These are phyloP conservation scores for Drechslera avenae DNA, from an alignment of 2,329 filamentous ascomycete species.

Conservation along the genomic window DNA sequence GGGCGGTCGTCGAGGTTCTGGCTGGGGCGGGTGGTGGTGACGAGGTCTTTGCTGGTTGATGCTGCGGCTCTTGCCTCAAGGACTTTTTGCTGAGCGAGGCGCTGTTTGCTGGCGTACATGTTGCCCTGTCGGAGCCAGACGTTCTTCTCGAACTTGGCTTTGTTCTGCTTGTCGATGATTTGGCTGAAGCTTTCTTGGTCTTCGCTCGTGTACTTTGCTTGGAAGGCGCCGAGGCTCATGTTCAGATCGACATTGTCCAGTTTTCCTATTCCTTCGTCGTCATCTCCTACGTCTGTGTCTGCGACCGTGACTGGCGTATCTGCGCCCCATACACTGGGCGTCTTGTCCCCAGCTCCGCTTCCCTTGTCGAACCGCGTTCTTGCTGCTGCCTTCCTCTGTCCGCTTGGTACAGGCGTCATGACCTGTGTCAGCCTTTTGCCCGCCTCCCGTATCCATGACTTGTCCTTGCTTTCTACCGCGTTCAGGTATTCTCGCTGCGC, in stretches of 20 bases:
- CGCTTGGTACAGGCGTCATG: conserved; percentile 75
- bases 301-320: conserved; percentile 73
- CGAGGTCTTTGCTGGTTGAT: conserved; percentile 25
- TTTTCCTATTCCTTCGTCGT: conserved; percentile 44
- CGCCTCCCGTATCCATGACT: conserved; percentile 83
- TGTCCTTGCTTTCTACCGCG: conserved; percentile 83
- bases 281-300: conserved; percentile 41
- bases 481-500: conserved; percentile 91
- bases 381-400: conserved; percentile 43
- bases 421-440: conserved; percentile 67
- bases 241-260: conserved; percentile 68
- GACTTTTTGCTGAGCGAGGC: conserved; percentile 72
- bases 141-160: conserved; percentile 81
- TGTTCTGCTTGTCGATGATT: conserved; percentile 87
- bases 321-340: conserved; percentile 67
- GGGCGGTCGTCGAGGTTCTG: conserved; percentile 71
- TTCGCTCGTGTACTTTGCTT: conserved; percentile 93
- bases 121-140: conserved; percentile 89
- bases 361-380: conserved; percentile 26
- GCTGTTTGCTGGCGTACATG: conserved; percentile 71
- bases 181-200: conserved; percentile 98
- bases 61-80: conserved; percentile 64
- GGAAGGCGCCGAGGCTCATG: conserved; percentile 83
- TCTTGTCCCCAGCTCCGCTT: conserved; percentile 51
- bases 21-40: conserved; percentile 62